Conservation (phyloP, 2,329 filamentous ascomycete genomes). For the Botrytis fabae region DNA sequence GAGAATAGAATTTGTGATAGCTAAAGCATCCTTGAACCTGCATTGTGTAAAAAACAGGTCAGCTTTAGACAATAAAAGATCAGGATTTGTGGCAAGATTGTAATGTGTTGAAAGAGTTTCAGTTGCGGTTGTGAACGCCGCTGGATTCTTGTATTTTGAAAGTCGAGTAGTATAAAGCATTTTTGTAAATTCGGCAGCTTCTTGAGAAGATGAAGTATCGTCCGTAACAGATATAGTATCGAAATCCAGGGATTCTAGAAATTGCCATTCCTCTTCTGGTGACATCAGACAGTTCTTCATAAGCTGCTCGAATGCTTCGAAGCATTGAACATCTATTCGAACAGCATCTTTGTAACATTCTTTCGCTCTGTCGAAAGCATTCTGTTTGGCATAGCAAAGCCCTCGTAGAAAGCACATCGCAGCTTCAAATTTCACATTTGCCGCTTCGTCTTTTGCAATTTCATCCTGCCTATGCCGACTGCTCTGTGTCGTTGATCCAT, state of each 20-base stretch:
- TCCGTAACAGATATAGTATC: conserved; percentile 71
- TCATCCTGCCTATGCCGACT: conserved; percentile 36
- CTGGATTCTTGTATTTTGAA: conserved; percentile 90
- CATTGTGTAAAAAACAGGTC: conserved; percentile 94
- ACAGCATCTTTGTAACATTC: conserved; percentile 99
- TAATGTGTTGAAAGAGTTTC: conserved; percentile 94
- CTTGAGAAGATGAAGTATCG: conserved; percentile 69
- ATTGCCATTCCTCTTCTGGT: conserved; percentile 69
- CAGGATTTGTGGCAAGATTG: conserved; percentile 79
- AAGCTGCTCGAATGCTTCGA: conserved; percentile 95
- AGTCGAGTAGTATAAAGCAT: conserved; percentile 95
- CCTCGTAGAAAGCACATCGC: conserved; percentile 96
- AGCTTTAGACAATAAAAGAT: conserved; percentile 85
- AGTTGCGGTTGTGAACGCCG: conserved; percentile 78
- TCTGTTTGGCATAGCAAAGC: conserved; percentile 93
- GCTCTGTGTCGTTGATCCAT: conserved; percentile 51
- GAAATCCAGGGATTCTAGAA: conserved; percentile 78
- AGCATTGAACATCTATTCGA: conserved; percentile 95
- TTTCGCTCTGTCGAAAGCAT: conserved; percentile 94
- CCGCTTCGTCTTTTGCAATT: conserved; percentile 61
- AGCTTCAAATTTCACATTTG: conserved; percentile 83
- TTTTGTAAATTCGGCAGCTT: conserved; percentile 90
- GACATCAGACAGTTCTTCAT: conserved; percentile 95
- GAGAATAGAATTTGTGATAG: conserved; percentile 80
- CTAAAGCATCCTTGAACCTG: conserved; percentile 82